These are phyloP conservation scores for Brassica rapa DNA, from an alignment of 345 rosid genomes.

Conservation along the genomic window DNA sequence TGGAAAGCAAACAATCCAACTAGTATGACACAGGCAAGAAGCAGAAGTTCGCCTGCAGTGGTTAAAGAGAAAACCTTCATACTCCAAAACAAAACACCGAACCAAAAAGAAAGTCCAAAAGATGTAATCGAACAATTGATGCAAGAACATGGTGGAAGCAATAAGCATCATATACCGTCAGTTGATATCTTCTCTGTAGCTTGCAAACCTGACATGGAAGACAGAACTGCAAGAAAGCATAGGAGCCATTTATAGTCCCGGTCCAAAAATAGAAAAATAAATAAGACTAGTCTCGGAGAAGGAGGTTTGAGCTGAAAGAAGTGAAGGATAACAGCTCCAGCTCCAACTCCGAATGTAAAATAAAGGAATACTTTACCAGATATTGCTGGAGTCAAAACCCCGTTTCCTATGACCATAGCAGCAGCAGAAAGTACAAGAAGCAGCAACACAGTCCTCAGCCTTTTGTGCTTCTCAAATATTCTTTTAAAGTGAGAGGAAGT, in stretches of 20 bases:
- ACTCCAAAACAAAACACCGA: background rate
- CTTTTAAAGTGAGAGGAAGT: constrained; percentile 59
- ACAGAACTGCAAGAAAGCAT: constrained; percentile 66
- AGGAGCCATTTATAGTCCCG: background rate
- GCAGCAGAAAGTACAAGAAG: constrained; percentile 77
- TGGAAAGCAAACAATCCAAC: constrained; percentile 94
- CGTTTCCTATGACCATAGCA: constrained; percentile 91
- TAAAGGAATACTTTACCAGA: constrained; percentile 53
- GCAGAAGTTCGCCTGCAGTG: constrained; percentile 57
- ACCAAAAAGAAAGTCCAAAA: background rate
- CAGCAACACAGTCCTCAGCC: constrained; percentile 66
- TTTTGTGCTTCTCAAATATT: constrained; percentile 79
- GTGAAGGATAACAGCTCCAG: background rate
- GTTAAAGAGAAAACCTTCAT: constrained; percentile 15
- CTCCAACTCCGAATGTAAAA: background rate
- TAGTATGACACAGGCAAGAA: constrained; percentile 83
- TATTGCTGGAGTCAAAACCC: constrained; percentile 86
- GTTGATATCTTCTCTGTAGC: constrained; percentile 53
- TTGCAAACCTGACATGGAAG: constrained; percentile 77
- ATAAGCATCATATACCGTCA: constrained; percentile 47
- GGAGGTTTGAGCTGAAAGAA: constrained; percentile 9
- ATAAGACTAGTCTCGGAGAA: constrained; percentile 2
- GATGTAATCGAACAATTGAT: constrained; percentile 16
- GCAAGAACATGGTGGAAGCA: constrained; percentile 15
- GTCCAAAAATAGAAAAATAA: constrained; percentile 7